A percentile compares a stretch with the other conserved stretches of the same genome.
These are phyloP conservation scores for Trichoderma endophyticum DNA, from an alignment of 2,329 filamentous ascomycete species.

Conservation along the genomic window DNA sequence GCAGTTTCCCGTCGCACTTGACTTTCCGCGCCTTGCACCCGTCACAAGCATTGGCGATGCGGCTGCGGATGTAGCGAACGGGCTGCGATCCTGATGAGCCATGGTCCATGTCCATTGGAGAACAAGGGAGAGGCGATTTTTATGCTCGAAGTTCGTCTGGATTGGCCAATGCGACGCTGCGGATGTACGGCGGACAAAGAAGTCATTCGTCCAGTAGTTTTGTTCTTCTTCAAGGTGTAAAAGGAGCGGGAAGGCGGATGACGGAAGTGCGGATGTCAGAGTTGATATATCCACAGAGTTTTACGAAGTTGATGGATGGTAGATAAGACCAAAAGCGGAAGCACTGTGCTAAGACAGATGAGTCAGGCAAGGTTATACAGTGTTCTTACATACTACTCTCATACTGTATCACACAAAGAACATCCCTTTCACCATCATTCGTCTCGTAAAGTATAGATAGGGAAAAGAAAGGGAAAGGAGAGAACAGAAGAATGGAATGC, in stretches of 20 bases:
- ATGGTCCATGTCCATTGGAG: slow-evolving; percentile 7
- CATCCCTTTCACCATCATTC: neutral
- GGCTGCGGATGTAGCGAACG: slow-evolving; percentile 36
- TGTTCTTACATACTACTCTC: neutral
- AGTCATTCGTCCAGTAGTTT: neutral
- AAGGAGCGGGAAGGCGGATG: neutral
- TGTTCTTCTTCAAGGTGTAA: neutral
- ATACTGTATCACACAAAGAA: neutral
- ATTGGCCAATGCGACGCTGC: slow-evolving; percentile 5
- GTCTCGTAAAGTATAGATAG: neutral
- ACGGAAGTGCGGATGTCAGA: slow-evolving; percentile 9
- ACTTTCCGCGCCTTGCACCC: slow-evolving; percentile 54
- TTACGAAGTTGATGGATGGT: neutral
- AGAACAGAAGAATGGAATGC: too few species aligned
- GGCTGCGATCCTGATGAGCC: neutral
- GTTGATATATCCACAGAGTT: neutral
- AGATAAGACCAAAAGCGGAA: neutral
- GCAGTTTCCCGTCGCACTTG: slow-evolving; percentile 53
- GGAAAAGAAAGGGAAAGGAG: neutral
- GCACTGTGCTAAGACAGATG: slow-evolving; percentile 6
- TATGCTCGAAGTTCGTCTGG: neutral
- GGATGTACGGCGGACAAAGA: neutral
- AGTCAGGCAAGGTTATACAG: neutral
- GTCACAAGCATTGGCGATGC: slow-evolving; percentile 53
- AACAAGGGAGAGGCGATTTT: neutral